Percentiles rank a stretch among this genome's conserved stretches.
Conservation (phyloP, 768 basidiomycete genomes). For the Cyclocybe cylindracea region DNA sequence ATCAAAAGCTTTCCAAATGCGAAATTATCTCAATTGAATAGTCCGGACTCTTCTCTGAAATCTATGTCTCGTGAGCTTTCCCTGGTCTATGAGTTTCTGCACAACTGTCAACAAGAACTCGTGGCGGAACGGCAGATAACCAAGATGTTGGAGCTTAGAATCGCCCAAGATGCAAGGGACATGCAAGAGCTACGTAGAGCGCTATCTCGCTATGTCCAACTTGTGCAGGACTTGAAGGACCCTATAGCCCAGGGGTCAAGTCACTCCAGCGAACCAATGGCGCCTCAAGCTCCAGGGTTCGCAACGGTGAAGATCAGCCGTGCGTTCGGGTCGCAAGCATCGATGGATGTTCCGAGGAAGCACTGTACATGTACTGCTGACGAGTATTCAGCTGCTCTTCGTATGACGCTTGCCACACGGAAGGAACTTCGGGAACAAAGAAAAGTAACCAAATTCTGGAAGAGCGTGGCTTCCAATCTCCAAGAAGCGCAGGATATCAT, state of each 20-base stretch:
- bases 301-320: no score
- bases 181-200: slow-evolving; percentile 16
- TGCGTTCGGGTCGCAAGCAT: slow-evolving; percentile 16
- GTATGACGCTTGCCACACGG: slow-evolving; percentile 44
- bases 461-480: slow-evolving; percentile 35
- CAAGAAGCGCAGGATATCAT: slow-evolving; percentile 21
- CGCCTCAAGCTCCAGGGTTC: background rate
- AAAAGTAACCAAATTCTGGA: slow-evolving; percentile 49
- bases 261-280: background rate
- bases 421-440: slow-evolving; percentile 43
- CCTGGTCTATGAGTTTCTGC: slow-evolving; percentile 16
- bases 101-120: slow-evolving; percentile 18
- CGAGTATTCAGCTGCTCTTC: slow-evolving; percentile 50
- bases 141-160: slow-evolving; percentile 16
- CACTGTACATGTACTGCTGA: slow-evolving; percentile 40
- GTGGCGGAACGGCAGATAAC: slow-evolving; percentile 15
- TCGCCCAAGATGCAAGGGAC: slow-evolving; percentile 14
- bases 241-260: background rate
- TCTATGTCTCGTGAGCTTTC: slow-evolving; percentile 23
- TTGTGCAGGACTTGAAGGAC: slow-evolving; percentile 1
- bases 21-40: background rate
- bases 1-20: background rate
- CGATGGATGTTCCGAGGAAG: slow-evolving; percentile 5
- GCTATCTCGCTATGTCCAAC: slow-evolving; percentile 17
- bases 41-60: slow-evolving; percentile 17